Conservation (phyloP, 768 basidiomycete genomes). For the Lentinula aciculospora region DNA sequence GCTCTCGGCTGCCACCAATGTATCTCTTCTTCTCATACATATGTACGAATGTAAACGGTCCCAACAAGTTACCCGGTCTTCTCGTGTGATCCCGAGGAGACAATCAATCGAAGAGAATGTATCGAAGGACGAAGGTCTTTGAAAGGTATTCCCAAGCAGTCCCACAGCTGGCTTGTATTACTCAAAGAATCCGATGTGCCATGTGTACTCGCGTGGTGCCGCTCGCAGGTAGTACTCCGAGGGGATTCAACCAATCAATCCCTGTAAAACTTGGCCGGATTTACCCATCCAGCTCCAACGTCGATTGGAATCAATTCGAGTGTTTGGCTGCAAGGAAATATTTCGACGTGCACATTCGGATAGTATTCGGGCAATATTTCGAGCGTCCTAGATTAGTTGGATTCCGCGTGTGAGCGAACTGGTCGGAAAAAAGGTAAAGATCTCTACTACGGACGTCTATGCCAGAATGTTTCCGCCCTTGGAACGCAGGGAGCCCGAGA, state of each 20-base stretch:
- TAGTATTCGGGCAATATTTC: slow-evolving; percentile 82
- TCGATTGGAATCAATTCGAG: slow-evolving; percentile 53
- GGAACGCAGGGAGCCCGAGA: slow-evolving; percentile 70
- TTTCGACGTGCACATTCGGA: slow-evolving; percentile 70
- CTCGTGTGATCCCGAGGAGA: background rate
- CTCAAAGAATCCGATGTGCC: no score
- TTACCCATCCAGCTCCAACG: slow-evolving; percentile 89
- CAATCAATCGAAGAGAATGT: background rate
- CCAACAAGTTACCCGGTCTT: background rate
- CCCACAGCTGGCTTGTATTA: no score
- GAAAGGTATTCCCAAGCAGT: no score
- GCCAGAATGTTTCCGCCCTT: slow-evolving; percentile 83
- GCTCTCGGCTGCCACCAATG: background rate
- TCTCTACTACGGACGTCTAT: slow-evolving; percentile 68
- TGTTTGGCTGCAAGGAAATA: slow-evolving; percentile 68
- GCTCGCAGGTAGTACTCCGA: background rate
- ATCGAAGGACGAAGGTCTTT: background rate
- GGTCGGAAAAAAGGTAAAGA: background rate
- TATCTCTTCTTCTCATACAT: background rate
- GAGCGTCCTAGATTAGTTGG: slow-evolving; percentile 59
- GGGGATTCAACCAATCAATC: background rate
- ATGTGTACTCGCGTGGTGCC: no score
- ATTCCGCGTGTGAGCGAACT: background rate
- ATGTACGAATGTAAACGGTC: background rate
- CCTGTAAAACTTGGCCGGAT: slow-evolving; percentile 53